Evolutionary conservation across 2,329 filamentous ascomycete species (phyloP).

Genomic region (Beauveria sp.): DNA sequence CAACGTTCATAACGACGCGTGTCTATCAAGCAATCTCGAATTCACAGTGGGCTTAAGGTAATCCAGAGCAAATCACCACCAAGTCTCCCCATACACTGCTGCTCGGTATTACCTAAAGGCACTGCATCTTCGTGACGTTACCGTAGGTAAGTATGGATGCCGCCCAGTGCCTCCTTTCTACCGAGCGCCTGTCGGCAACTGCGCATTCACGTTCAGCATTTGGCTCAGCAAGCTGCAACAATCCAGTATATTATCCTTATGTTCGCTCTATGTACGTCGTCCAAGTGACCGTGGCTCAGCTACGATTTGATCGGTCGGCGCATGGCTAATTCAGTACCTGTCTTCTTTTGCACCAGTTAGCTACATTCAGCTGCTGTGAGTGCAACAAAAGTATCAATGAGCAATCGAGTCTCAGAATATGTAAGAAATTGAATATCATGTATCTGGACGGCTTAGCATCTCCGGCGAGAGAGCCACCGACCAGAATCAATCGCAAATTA

Average conservation of each 20-base stretch:
- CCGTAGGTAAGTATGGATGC: too few species aligned
- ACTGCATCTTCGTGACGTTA: too few species aligned
- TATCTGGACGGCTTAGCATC: slow-evolving; percentile 68
- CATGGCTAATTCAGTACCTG: neutral
- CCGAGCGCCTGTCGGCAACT: neutral
- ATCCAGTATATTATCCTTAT: neutral
- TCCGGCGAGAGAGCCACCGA: slow-evolving; percentile 84
- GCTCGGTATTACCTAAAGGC: too few species aligned
- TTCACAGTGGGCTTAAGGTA: too few species aligned
- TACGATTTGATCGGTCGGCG: neutral
- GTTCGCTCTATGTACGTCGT: neutral
- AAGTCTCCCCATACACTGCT: too few species aligned
- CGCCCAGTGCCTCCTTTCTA: too few species aligned
- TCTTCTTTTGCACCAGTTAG: slow-evolving; percentile 19
- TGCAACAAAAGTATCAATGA: slow-evolving; percentile 18
- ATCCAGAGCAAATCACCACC: too few species aligned
- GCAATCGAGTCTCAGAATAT: slow-evolving; percentile 71
- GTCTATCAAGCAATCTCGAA: too few species aligned
- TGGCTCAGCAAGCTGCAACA: neutral
- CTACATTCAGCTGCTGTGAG: slow-evolving; percentile 14
- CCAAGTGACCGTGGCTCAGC: neutral
- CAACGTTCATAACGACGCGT: too few species aligned
- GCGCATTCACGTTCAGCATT: neutral
- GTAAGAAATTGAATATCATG: slow-evolving; percentile 94
- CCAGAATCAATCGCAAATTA: slow-evolving; percentile 97